A percentile compares a stretch with the other conserved stretches of the same genome.
phyloP scores from a whole-genome alignment of 495 filamentous ascomycete genomes.

The Astrothelium subdiscretum region DNA sequence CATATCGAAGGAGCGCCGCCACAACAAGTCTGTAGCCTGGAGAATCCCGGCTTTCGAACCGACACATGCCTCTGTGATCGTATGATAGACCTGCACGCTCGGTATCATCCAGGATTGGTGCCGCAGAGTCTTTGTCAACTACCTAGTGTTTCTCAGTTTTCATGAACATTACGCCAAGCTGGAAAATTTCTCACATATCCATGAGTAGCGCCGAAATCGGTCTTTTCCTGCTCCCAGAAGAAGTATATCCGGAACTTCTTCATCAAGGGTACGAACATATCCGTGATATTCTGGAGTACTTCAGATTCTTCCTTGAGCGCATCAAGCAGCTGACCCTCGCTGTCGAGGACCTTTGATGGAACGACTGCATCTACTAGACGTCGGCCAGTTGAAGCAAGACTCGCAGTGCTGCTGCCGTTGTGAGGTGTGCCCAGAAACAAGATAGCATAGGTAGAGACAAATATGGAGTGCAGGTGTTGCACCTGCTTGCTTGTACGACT shows the following conservation, averaged over 20 bases:
- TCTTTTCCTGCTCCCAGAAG: slow-evolving; percentile 38
- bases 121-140: slow-evolving; percentile 65
- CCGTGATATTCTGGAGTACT: slow-evolving; percentile 69
- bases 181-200: slow-evolving; percentile 23
- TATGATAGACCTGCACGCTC: slow-evolving; percentile 69
- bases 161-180: slow-evolving; percentile 16
- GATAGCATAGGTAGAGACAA: slow-evolving; percentile 72
- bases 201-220: slow-evolving; percentile 50
- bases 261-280: slow-evolving; percentile 61
- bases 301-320: slow-evolving; percentile 69
- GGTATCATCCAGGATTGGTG: slow-evolving; percentile 62
- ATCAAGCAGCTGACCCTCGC: slow-evolving; percentile 55
- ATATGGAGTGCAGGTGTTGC: slow-evolving; percentile 65
- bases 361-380: slow-evolving; percentile 59
- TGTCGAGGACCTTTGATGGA: slow-evolving; percentile 59
- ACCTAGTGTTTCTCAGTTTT: slow-evolving; percentile 30
- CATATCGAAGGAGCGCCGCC: slow-evolving; percentile 58
- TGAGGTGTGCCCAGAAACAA: slow-evolving; percentile 86
- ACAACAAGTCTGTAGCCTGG: slow-evolving; percentile 66
- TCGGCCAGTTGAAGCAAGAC: slow-evolving; percentile 65
- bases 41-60: slow-evolving; percentile 60
- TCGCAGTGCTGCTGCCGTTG: slow-evolving; percentile 62
- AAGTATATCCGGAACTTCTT: slow-evolving; percentile 60
- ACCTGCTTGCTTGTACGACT: slow-evolving; percentile 53
- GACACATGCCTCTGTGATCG: slow-evolving; percentile 81